phyloP scores from a whole-genome alignment of 768 basidiomycete species.

The Tylopilus felleus region DNA sequence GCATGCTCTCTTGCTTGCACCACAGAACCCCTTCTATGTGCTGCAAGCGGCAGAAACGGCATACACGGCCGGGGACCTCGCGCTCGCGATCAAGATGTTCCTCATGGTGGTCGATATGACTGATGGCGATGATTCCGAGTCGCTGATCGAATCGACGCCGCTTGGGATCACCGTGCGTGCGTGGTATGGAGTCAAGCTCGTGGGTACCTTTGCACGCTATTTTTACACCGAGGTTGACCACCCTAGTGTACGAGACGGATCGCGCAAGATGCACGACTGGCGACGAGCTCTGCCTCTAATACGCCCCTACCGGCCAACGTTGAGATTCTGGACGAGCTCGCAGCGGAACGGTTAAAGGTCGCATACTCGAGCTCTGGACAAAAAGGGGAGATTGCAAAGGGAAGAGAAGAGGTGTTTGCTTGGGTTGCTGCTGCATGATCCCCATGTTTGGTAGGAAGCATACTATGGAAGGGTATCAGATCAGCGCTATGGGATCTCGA shows the following conservation, averaged over 20 bases:
- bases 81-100: conserved; percentile 76
- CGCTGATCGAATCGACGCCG: conserved; percentile 48
- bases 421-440: conserved; percentile 38
- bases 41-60: conserved; percentile 89
- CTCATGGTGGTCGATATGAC: conserved; percentile 78
- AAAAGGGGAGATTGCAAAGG: conserved; percentile 37
- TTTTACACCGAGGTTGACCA: neutral
- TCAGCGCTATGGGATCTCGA: neutral
- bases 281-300: conserved; percentile 50
- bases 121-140: conserved; percentile 50
- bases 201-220: conserved; percentile 34
- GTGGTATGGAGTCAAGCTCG: conserved; percentile 83
- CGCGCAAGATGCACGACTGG: conserved; percentile 36
- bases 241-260: conserved; percentile 60
- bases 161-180: conserved; percentile 60
- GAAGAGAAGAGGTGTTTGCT: conserved; percentile 41
- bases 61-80: conserved; percentile 71
- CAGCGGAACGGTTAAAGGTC: conserved; percentile 65
- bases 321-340: conserved; percentile 62
- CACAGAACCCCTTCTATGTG: conserved; percentile 82
- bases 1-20: conserved; percentile 77
- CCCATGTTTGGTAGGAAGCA: neutral
- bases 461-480: neutral
- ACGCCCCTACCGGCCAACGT: conserved; percentile 55
- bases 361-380: conserved; percentile 51